Evolutionary conservation across 139 green algal species (phyloP).

Genomic region (Mesotaenium endlicherianum): DNA sequence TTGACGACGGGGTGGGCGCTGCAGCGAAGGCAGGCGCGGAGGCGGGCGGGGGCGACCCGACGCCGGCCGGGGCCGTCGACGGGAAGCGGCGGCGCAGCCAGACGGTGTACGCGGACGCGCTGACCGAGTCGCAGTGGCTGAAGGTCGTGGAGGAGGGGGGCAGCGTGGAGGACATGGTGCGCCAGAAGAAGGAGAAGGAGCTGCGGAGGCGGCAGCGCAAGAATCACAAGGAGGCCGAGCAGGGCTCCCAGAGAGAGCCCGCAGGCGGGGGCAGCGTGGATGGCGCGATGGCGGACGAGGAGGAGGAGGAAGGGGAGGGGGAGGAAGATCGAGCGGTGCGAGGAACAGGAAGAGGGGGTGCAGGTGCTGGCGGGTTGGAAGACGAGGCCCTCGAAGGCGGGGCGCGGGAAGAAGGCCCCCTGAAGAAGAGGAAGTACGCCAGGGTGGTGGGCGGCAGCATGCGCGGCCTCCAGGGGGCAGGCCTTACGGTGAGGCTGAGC

Average conservation of each 20-base stretch:
- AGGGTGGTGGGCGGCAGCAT: too few species aligned
- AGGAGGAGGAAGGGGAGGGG: not conserved
- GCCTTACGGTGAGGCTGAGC: not conserved
- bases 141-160: conserved; percentile 40
- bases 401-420: not conserved
- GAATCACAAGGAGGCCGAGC: conserved; percentile 2
- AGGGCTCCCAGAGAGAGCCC: not conserved
- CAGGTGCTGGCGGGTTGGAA: not conserved
- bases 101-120: conserved; percentile 41
- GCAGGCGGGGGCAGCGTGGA: not conserved
- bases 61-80: too few species aligned
- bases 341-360: not conserved
- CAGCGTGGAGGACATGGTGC: conserved; percentile 19
- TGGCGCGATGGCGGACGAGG: not conserved
- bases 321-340: not conserved
- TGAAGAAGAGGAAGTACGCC: not conserved
- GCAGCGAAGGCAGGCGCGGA: not conserved
- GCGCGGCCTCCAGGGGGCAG: not conserved
- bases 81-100: conserved; percentile 48
- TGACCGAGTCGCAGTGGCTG: conserved; percentile 50
- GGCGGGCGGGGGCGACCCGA: too few species aligned
- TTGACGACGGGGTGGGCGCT: not conserved
- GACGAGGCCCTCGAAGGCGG: not conserved
- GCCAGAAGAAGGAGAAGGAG: conserved; percentile 2
- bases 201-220: conserved; percentile 2